Percentiles rank a stretch among this genome's conserved stretches.
Evolutionary conservation across 2,329 filamentous ascomycete species (phyloP).

Genomic region (Arthrobotrys conoides): DNA sequence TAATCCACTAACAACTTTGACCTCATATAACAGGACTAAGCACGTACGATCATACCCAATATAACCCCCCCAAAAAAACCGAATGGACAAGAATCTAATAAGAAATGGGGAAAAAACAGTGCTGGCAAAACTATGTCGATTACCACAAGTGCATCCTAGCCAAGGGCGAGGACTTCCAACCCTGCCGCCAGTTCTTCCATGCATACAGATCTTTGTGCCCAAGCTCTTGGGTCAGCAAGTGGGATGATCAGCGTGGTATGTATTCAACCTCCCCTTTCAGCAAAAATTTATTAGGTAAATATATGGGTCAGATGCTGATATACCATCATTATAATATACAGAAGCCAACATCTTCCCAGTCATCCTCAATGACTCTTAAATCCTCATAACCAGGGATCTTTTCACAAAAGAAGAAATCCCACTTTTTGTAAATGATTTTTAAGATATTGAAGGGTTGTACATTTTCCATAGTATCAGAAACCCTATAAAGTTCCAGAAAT

Average conservation of each 20-base stretch:
- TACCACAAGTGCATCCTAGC: constrained; percentile 99
- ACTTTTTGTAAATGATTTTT: background rate
- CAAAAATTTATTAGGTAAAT: too few relatives aligned
- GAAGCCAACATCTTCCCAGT: constrained; percentile 79
- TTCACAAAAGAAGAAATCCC: background rate
- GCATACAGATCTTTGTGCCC: constrained; percentile 98
- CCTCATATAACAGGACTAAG: constrained; percentile 61
- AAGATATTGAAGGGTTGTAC: background rate
- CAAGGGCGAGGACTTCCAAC: constrained; percentile 72
- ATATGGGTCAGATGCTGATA: constrained; percentile 62
- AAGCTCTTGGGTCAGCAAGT: constrained; percentile 90
- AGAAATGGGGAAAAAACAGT: constrained; percentile 83
- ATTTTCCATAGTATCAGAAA: background rate
- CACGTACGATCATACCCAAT: constrained; percentile 62
- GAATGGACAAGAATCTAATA: background rate
- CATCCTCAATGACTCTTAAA: constrained; percentile 73
- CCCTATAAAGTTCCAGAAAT: background rate
- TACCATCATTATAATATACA: constrained; percentile 65
- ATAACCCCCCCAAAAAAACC: constrained; percentile 2
- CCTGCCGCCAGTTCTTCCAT: constrained; percentile 82
- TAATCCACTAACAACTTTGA: constrained; percentile 8
- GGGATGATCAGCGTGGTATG: constrained; percentile 97
- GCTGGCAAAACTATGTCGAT: constrained; percentile 99
- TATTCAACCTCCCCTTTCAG: background rate
- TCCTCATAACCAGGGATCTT: background rate